phyloP scores from a whole-genome alignment of 1,284 basidiomycete genomes.

The Stereum hirsutum region DNA sequence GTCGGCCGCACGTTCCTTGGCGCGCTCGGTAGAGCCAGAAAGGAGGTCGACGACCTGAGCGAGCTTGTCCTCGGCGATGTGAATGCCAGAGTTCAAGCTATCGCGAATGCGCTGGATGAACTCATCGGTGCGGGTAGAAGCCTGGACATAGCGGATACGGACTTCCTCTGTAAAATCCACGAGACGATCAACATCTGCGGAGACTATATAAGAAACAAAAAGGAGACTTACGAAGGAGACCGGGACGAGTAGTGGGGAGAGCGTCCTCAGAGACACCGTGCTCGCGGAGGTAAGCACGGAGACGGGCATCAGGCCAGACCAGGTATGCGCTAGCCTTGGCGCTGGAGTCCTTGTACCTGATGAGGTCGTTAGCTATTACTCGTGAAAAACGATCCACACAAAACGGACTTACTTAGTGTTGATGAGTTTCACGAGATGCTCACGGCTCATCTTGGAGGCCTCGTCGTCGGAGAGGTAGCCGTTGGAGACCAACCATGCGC shows the following conservation, averaged over 20 bases:
- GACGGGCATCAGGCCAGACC: constrained; percentile 83
- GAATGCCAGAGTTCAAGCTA: constrained; percentile 51
- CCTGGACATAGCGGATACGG: constrained; percentile 70
- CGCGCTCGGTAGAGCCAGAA: constrained; percentile 30
- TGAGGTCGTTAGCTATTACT: constrained; percentile 6
- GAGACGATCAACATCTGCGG: not conserved
- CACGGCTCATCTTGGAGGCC: constrained; percentile 51
- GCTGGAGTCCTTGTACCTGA: constrained; percentile 32
- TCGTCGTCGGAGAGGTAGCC: constrained; percentile 58
- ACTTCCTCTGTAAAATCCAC: constrained; percentile 47
- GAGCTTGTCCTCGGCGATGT: constrained; percentile 63
- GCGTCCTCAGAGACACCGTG: constrained; percentile 60
- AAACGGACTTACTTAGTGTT: constrained; percentile 44
- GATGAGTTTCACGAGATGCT: constrained; percentile 63
- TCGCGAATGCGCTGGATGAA: constrained; percentile 51
- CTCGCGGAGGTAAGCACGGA: constrained; percentile 76
- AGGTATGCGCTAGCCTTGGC: constrained; percentile 53
- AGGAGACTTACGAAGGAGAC: constrained; percentile 55
- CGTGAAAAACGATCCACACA: constrained; percentile 10
- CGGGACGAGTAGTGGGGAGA: constrained; percentile 55
- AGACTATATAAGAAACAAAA: not conserved
- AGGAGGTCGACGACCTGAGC: constrained; percentile 34
- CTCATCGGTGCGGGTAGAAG: constrained; percentile 43
- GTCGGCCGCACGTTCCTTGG: constrained; percentile 22
- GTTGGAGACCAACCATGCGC: constrained; percentile 69